These are phyloP conservation scores for Vararia minispora DNA, from an alignment of 768 basidiomycete species.

Conservation along the genomic window DNA sequence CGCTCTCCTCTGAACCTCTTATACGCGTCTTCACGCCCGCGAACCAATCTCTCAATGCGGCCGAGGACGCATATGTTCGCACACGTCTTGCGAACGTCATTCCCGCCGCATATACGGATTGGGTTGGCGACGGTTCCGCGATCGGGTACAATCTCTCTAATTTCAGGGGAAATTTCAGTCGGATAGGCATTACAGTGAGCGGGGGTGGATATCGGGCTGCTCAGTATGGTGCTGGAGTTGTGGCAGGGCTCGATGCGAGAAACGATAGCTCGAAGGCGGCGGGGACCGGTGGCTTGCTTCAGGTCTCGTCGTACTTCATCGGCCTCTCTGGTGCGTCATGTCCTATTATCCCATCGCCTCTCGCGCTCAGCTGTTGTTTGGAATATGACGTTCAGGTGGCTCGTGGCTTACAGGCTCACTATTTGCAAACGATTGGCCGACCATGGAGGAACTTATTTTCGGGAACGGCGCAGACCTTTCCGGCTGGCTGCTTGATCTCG, in stretches of 20 bases:
- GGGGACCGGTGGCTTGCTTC: conserved; percentile 59
- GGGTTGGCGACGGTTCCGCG: conserved; percentile 43
- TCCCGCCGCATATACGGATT: conserved; percentile 41
- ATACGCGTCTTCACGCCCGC: conserved; percentile 40
- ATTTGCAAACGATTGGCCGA: conserved; percentile 53
- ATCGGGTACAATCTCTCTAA: conserved; percentile 41
- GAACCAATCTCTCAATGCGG: conserved; percentile 38
- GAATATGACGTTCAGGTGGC: conserved; percentile 32
- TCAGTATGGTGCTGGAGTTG: conserved; percentile 48
- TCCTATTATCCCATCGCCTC: neutral
- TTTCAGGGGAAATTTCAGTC: conserved; percentile 33
- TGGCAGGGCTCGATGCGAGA: conserved; percentile 49
- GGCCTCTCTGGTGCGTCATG: conserved; percentile 46
- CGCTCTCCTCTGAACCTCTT: conserved; percentile 33
- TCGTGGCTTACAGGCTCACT: conserved; percentile 61
- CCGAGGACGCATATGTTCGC: conserved; percentile 36
- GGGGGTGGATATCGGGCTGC: conserved; percentile 66
- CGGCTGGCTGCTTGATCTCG: conserved; percentile 49
- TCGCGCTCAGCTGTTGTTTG: neutral
- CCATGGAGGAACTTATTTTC: conserved; percentile 42
- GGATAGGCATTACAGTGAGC: conserved; percentile 52
- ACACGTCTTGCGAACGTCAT: conserved; percentile 30
- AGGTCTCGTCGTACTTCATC: conserved; percentile 58
- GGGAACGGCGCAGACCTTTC: conserved; percentile 36
- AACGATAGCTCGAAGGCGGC: conserved; percentile 43